Conservation (phyloP, 164 flowering plant species). For the Umbilicus rupestris region DNA sequence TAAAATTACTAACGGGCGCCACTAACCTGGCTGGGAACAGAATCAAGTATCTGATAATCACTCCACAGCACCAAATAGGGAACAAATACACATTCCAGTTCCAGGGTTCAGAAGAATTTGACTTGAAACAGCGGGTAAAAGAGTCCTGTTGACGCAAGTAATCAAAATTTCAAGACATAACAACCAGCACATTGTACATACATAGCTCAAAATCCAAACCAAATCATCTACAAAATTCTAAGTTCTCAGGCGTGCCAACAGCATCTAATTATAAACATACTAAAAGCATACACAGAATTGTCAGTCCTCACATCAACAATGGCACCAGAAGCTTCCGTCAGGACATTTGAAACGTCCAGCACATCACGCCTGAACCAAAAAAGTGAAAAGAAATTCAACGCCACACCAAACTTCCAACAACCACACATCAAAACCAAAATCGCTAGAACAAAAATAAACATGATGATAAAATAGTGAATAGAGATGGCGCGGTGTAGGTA, state of each 20-base stretch:
- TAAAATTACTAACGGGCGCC: not conserved
- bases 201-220: too few relatives aligned
- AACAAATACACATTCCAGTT: constrained; percentile 92
- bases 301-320: constrained; percentile 59
- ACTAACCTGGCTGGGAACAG: constrained; percentile 69
- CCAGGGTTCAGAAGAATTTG: constrained; percentile 96
- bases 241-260: too few relatives aligned
- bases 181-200: too few relatives aligned
- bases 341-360: constrained; percentile 76
- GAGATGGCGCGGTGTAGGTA: constrained; percentile 19
- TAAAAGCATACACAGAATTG: too few relatives aligned
- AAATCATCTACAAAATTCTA: not conserved
- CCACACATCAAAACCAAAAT: not conserved
- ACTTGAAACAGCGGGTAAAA: constrained; percentile 95
- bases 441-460: not conserved
- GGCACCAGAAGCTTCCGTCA: constrained; percentile 96
- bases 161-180: not conserved
- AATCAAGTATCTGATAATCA: constrained; percentile 62
- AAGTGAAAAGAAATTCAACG: not conserved
- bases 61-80: constrained; percentile 90
- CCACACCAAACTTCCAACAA: not conserved
- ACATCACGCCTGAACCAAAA: constrained; percentile 54
- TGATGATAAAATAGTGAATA: not conserved
- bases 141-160: constrained; percentile 49
- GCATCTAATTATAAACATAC: too few relatives aligned